These are phyloP conservation scores for Trypanosomatidae sp. DNA, from an alignment of 208 protist species.

Conservation along the genomic window DNA sequence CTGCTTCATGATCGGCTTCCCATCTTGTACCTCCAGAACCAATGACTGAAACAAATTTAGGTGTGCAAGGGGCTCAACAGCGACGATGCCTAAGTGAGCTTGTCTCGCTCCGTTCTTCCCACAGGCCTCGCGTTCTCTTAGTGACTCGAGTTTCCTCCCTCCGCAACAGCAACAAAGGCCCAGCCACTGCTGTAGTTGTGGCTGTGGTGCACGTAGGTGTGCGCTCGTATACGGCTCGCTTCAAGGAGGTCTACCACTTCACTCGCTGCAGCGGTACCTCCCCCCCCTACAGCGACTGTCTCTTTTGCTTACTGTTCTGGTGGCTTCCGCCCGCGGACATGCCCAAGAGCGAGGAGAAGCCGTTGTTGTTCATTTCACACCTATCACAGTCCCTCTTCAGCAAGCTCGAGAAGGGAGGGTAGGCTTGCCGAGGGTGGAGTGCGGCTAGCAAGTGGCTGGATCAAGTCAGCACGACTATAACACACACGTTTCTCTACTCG, in stretches of 20 bases:
- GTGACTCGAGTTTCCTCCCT: neutral
- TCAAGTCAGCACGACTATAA: neutral
- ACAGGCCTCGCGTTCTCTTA: neutral
- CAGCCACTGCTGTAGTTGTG: neutral
- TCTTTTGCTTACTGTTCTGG: neutral
- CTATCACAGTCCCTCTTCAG: neutral
- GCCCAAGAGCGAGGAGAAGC: neutral
- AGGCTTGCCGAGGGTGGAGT: neutral
- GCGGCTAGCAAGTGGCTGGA: neutral
- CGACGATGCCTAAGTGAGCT: neutral
- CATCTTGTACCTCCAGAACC: slow-evolving; percentile 3
- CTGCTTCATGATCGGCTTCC: neutral
- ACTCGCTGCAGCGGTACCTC: neutral
- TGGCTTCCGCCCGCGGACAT: neutral
- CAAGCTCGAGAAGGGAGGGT: neutral
- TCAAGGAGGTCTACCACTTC: neutral
- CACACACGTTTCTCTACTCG: neutral
- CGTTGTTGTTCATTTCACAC: neutral
- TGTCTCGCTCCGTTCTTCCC: neutral
- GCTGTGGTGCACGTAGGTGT: neutral
- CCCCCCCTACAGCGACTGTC: neutral
- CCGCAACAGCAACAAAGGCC: neutral
- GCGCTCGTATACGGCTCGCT: neutral
- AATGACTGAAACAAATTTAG: neutral
- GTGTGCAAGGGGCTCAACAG: neutral